Evolutionary conservation across 257 asterid genomes (phyloP), one percentile per base, ranked within the genome.

Genomic region (Handroanthus guayacan): DNA sequence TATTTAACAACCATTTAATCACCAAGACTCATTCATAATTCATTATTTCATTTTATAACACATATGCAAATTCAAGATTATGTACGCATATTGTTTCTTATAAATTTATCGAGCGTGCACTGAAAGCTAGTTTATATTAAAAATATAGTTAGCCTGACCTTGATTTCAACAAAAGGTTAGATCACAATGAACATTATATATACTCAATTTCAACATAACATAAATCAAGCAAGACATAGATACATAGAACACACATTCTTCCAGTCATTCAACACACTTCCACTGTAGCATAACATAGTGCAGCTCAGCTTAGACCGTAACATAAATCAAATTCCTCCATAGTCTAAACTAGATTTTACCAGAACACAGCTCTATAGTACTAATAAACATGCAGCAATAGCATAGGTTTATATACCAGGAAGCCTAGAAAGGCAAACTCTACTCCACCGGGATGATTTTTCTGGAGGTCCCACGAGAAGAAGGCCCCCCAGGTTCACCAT

Each of bases 361-460:
- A 75, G 3, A 74, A 56, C 34, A 34, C 60, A 25, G 36, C 14
- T 25, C 25, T 16, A 55, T 56, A 65, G 39, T 36, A 72, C 41
- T 20, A 8, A 8, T 8, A 8, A 2, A 11, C 67, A 51, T 8
- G 69, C 67, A 41, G 37, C 13, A 61, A 5, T 7, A 16, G 7
- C 12, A 47, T 7, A 52, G 41, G 14, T 13, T 62, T 63, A n/a
- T 57, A 50, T 63, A 60, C 50, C 70, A 58, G 51, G 38, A 54
- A 60, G 62, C 37, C 38, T 14, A 2, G 3, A 52, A 66, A 39
- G 36, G 66, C 34, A 65, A 34, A 5, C 70, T 60, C 75, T 84
- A 91, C 62, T 89, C 92, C 25, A 91, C 67, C 10, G 89, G 92
- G 60, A 88, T 86, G 11, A 76, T 75, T 60, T 80, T 89, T 74